These are phyloP conservation scores for Peribolospora baueri DNA, from an alignment of 768 basidiomycete genomes.

Conservation along the genomic window DNA sequence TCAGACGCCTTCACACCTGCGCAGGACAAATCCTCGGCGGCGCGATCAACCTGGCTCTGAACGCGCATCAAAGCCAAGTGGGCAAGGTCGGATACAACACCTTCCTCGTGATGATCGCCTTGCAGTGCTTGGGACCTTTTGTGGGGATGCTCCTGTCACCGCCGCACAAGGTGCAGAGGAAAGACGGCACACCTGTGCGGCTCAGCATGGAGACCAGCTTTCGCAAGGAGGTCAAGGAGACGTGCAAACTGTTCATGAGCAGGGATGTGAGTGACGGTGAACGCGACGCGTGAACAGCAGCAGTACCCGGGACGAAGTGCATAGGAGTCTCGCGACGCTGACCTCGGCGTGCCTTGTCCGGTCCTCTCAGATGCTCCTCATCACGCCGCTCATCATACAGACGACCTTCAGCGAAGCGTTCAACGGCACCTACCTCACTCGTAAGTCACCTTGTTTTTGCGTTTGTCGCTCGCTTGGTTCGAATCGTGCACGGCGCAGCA, in stretches of 20 bases:
- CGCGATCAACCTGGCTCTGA: constrained; percentile 15
- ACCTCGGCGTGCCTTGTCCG: no score
- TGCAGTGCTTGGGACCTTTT: constrained; percentile 4
- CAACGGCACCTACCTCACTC: constrained; percentile 3
- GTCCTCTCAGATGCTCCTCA: constrained; percentile 2
- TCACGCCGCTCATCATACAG: constrained; percentile 5
- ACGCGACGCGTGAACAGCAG: no score
- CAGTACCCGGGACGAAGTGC: no score
- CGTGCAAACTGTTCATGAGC: constrained; percentile 3
- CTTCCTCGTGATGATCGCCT: constrained; percentile 3
- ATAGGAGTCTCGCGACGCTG: not conserved
- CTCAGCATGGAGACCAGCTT: constrained; percentile 1
- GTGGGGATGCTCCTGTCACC: constrained; percentile 3
- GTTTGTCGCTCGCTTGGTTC: not conserved
- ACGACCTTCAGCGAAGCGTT: constrained; percentile 5
- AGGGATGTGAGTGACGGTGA: not conserved
- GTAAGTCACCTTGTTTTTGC: not conserved
- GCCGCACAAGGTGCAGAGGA: constrained; percentile 5
- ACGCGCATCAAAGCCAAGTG: constrained; percentile 7
- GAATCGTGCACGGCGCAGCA: not conserved
- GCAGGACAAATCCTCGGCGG: constrained; percentile 16
- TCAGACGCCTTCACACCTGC: constrained; percentile 6
- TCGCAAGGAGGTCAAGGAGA: constrained; percentile 2
- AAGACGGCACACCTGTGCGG: constrained; percentile 2
- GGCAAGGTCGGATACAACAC: not conserved